Evolutionary conservation across 805 yeast genomes (phyloP).

Genomic region (Wickerhamiella galacta): DNA sequence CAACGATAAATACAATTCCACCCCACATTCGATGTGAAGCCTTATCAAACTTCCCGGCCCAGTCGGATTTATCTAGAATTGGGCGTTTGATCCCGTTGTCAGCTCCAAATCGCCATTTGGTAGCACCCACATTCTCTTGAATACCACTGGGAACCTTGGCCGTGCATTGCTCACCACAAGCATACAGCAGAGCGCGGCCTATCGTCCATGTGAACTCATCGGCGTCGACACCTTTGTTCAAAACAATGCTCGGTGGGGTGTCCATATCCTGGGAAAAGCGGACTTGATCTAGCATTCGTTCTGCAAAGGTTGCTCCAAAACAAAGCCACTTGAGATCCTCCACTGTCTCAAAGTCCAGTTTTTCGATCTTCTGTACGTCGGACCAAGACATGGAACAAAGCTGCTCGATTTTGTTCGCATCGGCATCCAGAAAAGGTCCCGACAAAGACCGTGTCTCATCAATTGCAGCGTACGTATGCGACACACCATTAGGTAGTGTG

Average conservation of each 20-base stretch:
- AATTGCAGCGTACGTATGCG: no score
- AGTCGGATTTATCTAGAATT: conserved; percentile 6
- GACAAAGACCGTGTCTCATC: background rate
- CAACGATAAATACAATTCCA: conserved; percentile 21
- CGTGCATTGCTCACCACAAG: conserved; percentile 35
- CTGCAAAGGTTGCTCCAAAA: conserved; percentile 44
- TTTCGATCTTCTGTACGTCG: conserved; percentile 5
- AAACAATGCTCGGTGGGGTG: no score
- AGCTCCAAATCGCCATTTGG: conserved; percentile 7
- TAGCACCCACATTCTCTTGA: conserved; percentile 8
- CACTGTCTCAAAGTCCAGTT: conserved; percentile 2
- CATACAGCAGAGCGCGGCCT: conserved; percentile 46
- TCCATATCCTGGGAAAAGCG: conserved; percentile 41
- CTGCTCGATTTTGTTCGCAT: background rate
- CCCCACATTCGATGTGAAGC: conserved; percentile 24
- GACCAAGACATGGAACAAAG: background rate
- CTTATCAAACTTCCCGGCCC: conserved; percentile 7
- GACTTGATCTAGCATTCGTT: conserved; percentile 41
- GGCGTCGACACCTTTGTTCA: conserved; percentile 27
- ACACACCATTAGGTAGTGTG: background rate
- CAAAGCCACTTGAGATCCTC: conserved; percentile 33
- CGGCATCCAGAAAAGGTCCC: background rate
- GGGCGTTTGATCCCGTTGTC: conserved; percentile 7
- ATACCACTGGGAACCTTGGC: conserved; percentile 15
- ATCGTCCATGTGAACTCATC: conserved; percentile 40